A percentile compares a stretch with the other conserved stretches of the same genome.
Conservation (phyloP, 2,329 filamentous ascomycete species). For the Monosporascus ibericus region DNA sequence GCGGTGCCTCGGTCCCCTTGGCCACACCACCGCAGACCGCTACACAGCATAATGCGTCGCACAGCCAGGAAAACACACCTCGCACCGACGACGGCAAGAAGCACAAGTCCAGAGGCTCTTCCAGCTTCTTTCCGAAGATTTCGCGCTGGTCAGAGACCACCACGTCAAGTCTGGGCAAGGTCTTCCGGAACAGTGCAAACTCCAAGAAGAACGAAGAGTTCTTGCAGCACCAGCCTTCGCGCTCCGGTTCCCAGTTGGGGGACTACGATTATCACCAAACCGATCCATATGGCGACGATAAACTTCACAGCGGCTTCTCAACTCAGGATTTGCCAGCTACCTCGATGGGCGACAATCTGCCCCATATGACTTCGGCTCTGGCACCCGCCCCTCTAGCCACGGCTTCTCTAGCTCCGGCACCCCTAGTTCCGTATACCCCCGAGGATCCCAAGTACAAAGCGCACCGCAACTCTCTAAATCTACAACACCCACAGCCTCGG, state of each 20-base stretch:
- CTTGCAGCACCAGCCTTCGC: conserved; percentile 56
- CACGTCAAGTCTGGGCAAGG: conserved; percentile 75
- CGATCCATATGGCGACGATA: conserved; percentile 54
- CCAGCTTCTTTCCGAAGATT: conserved; percentile 79
- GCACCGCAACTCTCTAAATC: conserved; percentile 72
- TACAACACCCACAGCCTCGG: conserved; percentile 74
- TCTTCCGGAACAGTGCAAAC: conserved; percentile 61
- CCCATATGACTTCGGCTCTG: conserved; percentile 12
- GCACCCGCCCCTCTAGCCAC: conserved; percentile 32
- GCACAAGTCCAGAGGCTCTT: conserved; percentile 80
- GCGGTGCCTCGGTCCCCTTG: conserved; percentile 48
- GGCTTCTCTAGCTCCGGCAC: conserved; percentile 21
- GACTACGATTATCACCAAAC: conserved; percentile 57
- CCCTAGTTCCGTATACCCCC: conserved; percentile 45
- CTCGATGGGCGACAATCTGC: conserved; percentile 15
- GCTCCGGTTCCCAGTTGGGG: conserved; percentile 69
- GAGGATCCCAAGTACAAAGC: conserved; percentile 77
- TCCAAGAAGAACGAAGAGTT: conserved; percentile 51
- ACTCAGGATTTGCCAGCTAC: conserved; percentile 39
- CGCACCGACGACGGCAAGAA: conserved; percentile 72
- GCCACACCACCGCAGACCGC: conserved; percentile 52
- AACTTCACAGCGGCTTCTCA: conserved; percentile 51
- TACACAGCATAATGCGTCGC: conserved; percentile 33
- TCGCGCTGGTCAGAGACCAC: conserved; percentile 98
- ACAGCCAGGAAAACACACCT: conserved; percentile 76